Base-by-base conservation (phyloP, 1,284 basidiomycete species). In the Cryptococcus sp. region DNA sequence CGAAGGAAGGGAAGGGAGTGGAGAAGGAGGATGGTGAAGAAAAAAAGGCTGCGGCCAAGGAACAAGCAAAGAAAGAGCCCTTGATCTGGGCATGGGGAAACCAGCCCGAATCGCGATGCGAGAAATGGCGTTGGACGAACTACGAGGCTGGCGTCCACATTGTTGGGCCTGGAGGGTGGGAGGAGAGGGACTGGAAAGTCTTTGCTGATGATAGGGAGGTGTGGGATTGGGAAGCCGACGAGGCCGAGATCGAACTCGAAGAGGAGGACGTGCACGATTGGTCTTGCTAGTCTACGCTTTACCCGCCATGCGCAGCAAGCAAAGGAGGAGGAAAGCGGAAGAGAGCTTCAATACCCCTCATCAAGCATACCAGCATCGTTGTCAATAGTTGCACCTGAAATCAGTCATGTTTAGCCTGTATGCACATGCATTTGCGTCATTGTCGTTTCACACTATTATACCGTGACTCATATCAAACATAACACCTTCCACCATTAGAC, bases 181-280 rank as follows among this genome's bases (percentile, higher is more conserved):
- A 72, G 52, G 71, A 73, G 56, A 58, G 71, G 54, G 71, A 73
- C 53, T 73, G 69, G 69, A 64, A 63, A 49, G 64, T 67, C n/a
- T 73, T 73, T 59, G 68, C 71, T 5, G 71, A 73, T 61, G 68
- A 58, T 43, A 57, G 65, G 37, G 65, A 65, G 11, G 65, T 65
- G 29, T 63, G 60, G 39, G 65, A 70, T 39, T 69, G 61, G 57
- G 63, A 66, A 22, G 53, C 53, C 8, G 65, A 72, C 44, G 55
- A 63, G 57, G 59, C 50, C 5, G 54, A 57, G 45, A 55, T 51
- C 3, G 69, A 73, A 48, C 43, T 47, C 20, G 55, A 61, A 3
- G 71, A 73, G 59, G 34, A 43, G 43, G 68, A 73, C 55, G 50
- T 72, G 10, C 68, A 72, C 54, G 69, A 73, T 62, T 73, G 71